These are phyloP conservation scores for Fusarium pseudocircinatum DNA, from an alignment of 2,329 filamentous ascomycete genomes.

Conservation along the genomic window DNA sequence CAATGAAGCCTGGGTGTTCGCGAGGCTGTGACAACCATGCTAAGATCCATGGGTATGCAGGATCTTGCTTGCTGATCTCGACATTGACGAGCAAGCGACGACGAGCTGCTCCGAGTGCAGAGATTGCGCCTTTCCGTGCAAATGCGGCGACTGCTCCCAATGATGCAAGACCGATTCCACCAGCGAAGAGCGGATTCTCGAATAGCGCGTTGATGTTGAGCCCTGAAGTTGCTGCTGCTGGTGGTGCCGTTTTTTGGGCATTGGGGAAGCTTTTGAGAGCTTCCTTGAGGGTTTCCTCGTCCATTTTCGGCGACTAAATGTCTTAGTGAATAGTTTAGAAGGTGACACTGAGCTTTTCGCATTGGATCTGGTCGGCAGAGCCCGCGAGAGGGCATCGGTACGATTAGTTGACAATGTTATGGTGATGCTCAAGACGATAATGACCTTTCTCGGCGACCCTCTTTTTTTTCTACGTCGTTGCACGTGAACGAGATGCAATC, in stretches of 20 bases:
- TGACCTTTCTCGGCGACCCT: conserved; percentile 6
- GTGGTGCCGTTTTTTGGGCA: conserved; percentile 46
- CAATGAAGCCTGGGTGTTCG: conserved; percentile 67
- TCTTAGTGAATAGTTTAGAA: conserved; percentile 13
- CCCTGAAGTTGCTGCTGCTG: conserved; percentile 44
- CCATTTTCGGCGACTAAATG: conserved; percentile 11
- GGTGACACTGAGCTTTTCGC: neutral
- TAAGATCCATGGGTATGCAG: conserved; percentile 92
- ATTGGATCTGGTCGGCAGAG: conserved; percentile 2
- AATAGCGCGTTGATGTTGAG: conserved; percentile 67
- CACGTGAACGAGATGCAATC: conserved; percentile 19
- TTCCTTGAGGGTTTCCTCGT: conserved; percentile 30
- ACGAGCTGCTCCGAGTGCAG: conserved; percentile 77
- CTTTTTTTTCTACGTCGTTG: conserved; percentile 21
- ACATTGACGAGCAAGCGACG: conserved; percentile 92
- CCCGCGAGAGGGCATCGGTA: neutral
- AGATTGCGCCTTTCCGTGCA: conserved; percentile 79
- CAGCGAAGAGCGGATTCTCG: conserved; percentile 71
- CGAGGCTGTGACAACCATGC: conserved; percentile 93
- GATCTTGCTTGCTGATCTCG: conserved; percentile 93
- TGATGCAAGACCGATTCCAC: conserved; percentile 89
- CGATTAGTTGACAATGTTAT: neutral
- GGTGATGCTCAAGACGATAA: neutral
- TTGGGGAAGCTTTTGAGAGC: conserved; percentile 34
- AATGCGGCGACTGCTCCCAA: conserved; percentile 85